Conservation (phyloP, 164 flowering plant genomes). For the Nymphaea colorata region DNA sequence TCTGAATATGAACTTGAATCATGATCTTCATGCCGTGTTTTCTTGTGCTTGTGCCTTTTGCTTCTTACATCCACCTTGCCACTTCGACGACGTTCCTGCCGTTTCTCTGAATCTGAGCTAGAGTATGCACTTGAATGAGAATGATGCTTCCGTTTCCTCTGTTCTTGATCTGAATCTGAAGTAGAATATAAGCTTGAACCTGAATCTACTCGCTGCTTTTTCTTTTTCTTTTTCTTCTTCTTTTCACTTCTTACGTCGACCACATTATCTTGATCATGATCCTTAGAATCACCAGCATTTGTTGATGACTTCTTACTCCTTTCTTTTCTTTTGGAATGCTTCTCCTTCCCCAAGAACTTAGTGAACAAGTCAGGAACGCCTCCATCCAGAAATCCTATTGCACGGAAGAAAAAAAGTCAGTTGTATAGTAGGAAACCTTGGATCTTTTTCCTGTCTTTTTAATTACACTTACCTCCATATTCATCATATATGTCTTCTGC, state of each 20-base stretch:
- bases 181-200: constrained; percentile 16
- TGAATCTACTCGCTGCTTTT: constrained; percentile 17
- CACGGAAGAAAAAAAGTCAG: background rate
- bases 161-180: constrained; percentile 12
- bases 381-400: constrained; percentile 65
- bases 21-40: constrained; percentile 1
- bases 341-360: constrained; percentile 37
- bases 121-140: constrained; percentile 14
- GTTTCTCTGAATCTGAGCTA: constrained; percentile 12
- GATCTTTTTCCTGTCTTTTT: background rate
- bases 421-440: background rate
- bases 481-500: constrained; percentile 98
- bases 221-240: constrained; percentile 16
- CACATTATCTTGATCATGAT: constrained; percentile 15
- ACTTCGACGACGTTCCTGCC: background rate
- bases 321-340: constrained; percentile 32
- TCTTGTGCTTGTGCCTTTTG: constrained; percentile 1
- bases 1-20: background rate
- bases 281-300: constrained; percentile 6
- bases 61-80: constrained; percentile 5
- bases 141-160: constrained; percentile 4
- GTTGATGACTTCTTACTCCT: constrained; percentile 31
- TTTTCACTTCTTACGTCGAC: constrained; percentile 14
- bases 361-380: constrained; percentile 64
- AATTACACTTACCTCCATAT: constrained; percentile 61